Base-by-base conservation (phyloP, 441 rosid genomes). In the Codiaeum variegatum region DNA sequence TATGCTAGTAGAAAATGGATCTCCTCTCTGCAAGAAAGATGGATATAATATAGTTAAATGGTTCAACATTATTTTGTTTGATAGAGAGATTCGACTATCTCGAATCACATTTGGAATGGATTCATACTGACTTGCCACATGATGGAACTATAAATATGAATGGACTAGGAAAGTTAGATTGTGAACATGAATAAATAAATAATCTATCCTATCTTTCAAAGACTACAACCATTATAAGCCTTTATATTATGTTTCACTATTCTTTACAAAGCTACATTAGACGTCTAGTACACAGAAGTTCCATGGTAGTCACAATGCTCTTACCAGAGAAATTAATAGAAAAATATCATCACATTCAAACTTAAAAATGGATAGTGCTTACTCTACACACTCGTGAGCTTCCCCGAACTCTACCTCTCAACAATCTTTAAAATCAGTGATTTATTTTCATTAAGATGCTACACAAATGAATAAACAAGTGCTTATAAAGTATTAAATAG, bases 381-480 rank as follows among this genome's bases (percentile, higher is more conserved):
- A 95, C 99, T 95, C 99, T 6, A 97, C 97, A 67, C 99, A 95
- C 74, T 95, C 99, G 40, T 86, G 75, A 94, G 81, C 80, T 92
- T 92, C 73, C 99, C 99, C 0, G 97, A 87, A 80, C 85, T 95
- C 86, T 95, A 98, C 86, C 98, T 88, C 86, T 95, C 99, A 55
- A 95, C 98, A 47, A 95, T 95, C 97, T 95, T 95, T 86, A 95
- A 78, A 81, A 95, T 95, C 94, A 95, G 81, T 4, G 98, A 92
- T 86, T 95, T 95, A 91, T 95, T 95, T 86, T 95, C 99, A 79
- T 95, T 98, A 64, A 95, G 87, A 83, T 91, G 92, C 99, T 95
- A 93, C 83, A 84, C n/a, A 63, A 68, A 75, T 71, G 21, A 70
- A 64, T 15, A 3, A 65, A 70, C 32, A 55, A 67, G 8, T 29